Evolutionary conservation across 1,139 yeast species (phyloP).

Genomic region (Pichia terricola): DNA sequence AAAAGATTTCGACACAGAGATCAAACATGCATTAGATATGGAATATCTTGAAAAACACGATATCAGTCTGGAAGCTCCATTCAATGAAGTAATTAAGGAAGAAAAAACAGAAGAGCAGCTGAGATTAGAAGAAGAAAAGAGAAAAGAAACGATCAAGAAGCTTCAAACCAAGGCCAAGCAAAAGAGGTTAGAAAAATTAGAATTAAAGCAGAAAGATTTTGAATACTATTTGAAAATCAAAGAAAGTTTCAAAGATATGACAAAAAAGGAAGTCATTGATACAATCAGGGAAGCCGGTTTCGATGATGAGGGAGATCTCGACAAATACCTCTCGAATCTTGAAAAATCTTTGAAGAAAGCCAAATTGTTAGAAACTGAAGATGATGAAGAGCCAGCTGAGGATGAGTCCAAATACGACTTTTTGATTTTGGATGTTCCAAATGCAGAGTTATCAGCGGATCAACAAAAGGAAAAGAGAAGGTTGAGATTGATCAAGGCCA

Average conservation of each 20-base stretch:
- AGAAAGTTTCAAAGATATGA: slow-evolving; percentile 39
- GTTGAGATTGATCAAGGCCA: slow-evolving; percentile 75
- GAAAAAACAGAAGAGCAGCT: slow-evolving; percentile 81
- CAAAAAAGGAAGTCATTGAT: slow-evolving; percentile 36
- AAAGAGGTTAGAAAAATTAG: slow-evolving; percentile 67
- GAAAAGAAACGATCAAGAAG: slow-evolving; percentile 79
- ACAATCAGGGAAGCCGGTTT: slow-evolving; percentile 68
- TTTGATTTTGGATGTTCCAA: slow-evolving; percentile 77
- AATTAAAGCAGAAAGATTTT: slow-evolving; percentile 73
- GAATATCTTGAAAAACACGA: slow-evolving; percentile 59
- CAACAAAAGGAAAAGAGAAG: slow-evolving; percentile 80
- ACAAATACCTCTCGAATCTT: slow-evolving; percentile 54
- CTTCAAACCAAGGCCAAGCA: slow-evolving; percentile 90
- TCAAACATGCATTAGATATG: slow-evolving; percentile 47
- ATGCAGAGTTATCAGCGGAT: slow-evolving; percentile 70
- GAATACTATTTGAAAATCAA: slow-evolving; percentile 57
- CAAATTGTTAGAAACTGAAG: slow-evolving; percentile 56
- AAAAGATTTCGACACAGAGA: slow-evolving; percentile 54
- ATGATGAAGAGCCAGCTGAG: slow-evolving; percentile 30
- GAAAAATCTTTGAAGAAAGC: slow-evolving; percentile 66
- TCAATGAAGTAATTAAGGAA: slow-evolving; percentile 49
- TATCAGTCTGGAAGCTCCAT: slow-evolving; percentile 75
- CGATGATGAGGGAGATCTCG: slow-evolving; percentile 62
- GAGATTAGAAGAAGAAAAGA: slow-evolving; percentile 64
- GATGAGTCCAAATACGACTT: slow-evolving; percentile 32